phyloP scores from a whole-genome alignment of 768 basidiomycete species.

The Russula ochroleuca region DNA sequence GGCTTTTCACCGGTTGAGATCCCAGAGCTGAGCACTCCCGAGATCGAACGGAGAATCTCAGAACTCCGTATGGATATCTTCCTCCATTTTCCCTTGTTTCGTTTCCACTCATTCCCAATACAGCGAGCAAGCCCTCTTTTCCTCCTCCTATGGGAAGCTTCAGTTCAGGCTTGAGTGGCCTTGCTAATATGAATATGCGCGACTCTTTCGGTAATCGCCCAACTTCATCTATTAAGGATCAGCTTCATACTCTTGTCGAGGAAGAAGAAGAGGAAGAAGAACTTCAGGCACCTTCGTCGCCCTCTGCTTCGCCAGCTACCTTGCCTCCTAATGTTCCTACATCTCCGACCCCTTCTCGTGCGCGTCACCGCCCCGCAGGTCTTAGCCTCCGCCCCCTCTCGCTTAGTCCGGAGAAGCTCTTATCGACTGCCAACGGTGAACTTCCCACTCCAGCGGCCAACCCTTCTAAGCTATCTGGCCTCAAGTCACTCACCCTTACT shows the following conservation, averaged over 20 bases:
- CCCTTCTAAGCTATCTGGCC: conserved; percentile 45
- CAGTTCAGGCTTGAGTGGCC: conserved; percentile 38
- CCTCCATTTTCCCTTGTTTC: conserved; percentile 4
- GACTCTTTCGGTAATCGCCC: conserved; percentile 77
- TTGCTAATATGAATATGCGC: conserved; percentile 64
- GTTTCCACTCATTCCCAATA: background rate
- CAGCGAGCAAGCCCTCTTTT: conserved; percentile 61
- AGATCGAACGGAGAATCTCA: conserved; percentile 51
- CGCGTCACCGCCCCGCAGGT: conserved; percentile 61
- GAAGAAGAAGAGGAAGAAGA: conserved; percentile 71
- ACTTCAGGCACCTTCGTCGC: conserved; percentile 31
- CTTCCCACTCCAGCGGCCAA: conserved; percentile 39
- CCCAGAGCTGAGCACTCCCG: conserved; percentile 64
- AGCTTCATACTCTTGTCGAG: conserved; percentile 73
- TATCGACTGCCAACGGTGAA: conserved; percentile 31
- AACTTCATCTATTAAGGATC: conserved; percentile 66
- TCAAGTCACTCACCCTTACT: conserved; percentile 52
- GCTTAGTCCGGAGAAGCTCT: conserved; percentile 52
- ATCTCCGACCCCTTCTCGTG: conserved; percentile 40
- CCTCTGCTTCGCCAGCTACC: conserved; percentile 20
- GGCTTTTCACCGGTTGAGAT: conserved; percentile 77
- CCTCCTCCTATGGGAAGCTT: conserved; percentile 46
- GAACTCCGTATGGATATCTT: conserved; percentile 57
- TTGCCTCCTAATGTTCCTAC: conserved; percentile 21
- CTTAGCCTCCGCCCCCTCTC: conserved; percentile 68